A percentile compares a stretch with the other conserved stretches of the same genome.
Conservation (phyloP, 2,329 filamentous ascomycete species). For the Pestalotiopsis sp. region DNA sequence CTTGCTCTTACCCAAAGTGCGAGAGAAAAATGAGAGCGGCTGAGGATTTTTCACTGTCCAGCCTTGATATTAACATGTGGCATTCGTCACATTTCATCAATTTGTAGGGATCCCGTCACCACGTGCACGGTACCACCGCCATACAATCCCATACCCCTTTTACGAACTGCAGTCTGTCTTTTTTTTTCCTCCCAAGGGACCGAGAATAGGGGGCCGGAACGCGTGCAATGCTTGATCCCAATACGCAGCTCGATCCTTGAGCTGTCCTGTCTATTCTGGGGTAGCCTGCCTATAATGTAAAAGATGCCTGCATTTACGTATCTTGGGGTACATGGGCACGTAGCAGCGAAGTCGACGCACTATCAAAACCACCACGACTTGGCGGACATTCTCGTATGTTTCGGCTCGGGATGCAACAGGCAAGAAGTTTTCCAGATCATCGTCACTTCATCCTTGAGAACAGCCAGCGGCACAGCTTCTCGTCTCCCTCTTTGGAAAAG, state of each 20-base stretch:
- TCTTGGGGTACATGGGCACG: background rate
- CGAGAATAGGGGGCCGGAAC: background rate
- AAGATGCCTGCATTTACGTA: background rate
- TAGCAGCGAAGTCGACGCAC: background rate
- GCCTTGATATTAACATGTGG: background rate
- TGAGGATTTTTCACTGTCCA: background rate
- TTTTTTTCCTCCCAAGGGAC: background rate
- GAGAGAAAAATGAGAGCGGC: too few relatives aligned
- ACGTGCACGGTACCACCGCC: background rate
- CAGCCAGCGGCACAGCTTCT: background rate
- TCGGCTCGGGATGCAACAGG: background rate
- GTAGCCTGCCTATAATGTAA: background rate
- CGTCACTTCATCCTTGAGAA: background rate
- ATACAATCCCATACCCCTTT: background rate
- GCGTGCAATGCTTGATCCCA: background rate
- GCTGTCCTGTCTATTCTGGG: background rate
- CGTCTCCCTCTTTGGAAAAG: background rate
- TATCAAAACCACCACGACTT: background rate
- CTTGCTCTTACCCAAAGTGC: background rate
- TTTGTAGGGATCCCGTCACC: background rate
- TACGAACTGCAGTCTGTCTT: background rate
- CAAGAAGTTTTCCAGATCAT: background rate
- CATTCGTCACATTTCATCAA: background rate
- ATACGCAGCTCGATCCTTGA: background rate
- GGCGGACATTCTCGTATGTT: background rate